Conservation (phyloP, 805 yeast species). For the Metschnikowia dekortorum region DNA sequence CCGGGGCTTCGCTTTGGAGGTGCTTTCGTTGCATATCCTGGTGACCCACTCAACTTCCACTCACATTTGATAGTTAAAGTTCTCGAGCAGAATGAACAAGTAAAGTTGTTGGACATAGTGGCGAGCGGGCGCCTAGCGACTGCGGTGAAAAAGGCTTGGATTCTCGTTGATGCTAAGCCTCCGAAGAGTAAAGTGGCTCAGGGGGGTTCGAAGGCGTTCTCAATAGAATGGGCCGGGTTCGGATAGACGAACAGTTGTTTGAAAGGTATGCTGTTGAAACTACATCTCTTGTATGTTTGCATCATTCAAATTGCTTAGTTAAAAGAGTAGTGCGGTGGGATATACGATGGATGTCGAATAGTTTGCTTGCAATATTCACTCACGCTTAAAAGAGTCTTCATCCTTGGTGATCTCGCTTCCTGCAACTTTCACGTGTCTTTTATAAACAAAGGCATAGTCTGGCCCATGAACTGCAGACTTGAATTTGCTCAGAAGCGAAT, state of each 20-base stretch:
- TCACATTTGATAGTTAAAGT: slow-evolving; percentile 70
- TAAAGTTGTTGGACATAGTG: slow-evolving; percentile 56
- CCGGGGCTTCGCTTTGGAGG: slow-evolving; percentile 95
- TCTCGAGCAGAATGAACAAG: slow-evolving; percentile 31
- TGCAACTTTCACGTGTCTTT: slow-evolving; percentile 30
- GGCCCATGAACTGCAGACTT: slow-evolving; percentile 17
- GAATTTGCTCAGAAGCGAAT: slow-evolving; percentile 32
- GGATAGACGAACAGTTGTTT: slow-evolving; percentile 36
- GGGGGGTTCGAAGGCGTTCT: slow-evolving; percentile 42
- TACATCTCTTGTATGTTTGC: too few species aligned
- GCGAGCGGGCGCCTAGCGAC: slow-evolving; percentile 92
- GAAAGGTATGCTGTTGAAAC: too few species aligned
- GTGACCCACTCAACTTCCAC: slow-evolving; percentile 88
- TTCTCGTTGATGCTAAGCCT: slow-evolving; percentile 40
- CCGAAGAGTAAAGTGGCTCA: slow-evolving; percentile 11
- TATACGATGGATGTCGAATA: too few species aligned
- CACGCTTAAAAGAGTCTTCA: slow-evolving; percentile 2
- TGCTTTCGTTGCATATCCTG: slow-evolving; percentile 84
- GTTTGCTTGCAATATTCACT: background rate
- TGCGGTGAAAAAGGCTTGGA: slow-evolving; percentile 83
- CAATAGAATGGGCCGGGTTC: slow-evolving; percentile 96
- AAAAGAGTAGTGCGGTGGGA: too few species aligned
- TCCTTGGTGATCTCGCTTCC: slow-evolving; percentile 26
- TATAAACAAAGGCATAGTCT: slow-evolving; percentile 16
- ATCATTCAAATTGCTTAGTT: too few species aligned